Conservation (phyloP, 306 rosid genomes). For the Vigna hirtella region DNA sequence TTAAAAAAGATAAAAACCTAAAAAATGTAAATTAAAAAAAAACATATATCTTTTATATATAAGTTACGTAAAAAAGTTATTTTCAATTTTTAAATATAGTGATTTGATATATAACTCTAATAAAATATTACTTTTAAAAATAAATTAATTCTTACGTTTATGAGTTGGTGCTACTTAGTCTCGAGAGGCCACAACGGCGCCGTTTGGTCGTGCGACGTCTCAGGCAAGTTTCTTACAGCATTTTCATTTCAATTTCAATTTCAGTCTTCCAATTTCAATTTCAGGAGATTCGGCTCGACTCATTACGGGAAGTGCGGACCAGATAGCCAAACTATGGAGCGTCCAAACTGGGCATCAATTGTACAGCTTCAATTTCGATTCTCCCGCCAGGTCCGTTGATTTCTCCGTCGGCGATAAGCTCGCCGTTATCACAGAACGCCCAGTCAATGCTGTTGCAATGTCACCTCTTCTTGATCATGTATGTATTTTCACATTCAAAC, state of each 20-base stretch:
- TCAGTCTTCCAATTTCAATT: too few relatives aligned
- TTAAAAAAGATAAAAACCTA: too few relatives aligned
- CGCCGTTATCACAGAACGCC: conserved; percentile 81
- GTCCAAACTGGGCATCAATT: conserved; percentile 80
- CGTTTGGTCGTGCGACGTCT: conserved; percentile 94
- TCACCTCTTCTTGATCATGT: conserved; percentile 95
- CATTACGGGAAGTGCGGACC: conserved; percentile 88
- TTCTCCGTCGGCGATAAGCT: conserved; percentile 72
- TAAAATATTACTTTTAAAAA: too few relatives aligned
- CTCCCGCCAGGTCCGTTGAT: conserved; percentile 79
- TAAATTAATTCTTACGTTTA: too few relatives aligned
- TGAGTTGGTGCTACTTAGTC: too few relatives aligned
- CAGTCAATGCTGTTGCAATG: conserved; percentile 92
- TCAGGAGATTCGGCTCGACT: conserved; percentile 67
- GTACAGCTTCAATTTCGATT: conserved; percentile 71
- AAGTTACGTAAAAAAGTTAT: too few relatives aligned
- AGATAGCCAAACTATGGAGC: conserved; percentile 75
- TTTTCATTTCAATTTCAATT: too few relatives aligned
- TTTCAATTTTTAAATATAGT: too few relatives aligned
- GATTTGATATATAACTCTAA: too few relatives aligned
- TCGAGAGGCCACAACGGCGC: conserved; percentile 82
- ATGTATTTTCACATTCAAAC: conserved; percentile 44
- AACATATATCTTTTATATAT: too few relatives aligned
- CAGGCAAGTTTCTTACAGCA: conserved; percentile 50
- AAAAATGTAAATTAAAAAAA: too few relatives aligned